Base-by-base conservation (phyloP, 208 protist species). In the Wallacemonas sp. region DNA sequence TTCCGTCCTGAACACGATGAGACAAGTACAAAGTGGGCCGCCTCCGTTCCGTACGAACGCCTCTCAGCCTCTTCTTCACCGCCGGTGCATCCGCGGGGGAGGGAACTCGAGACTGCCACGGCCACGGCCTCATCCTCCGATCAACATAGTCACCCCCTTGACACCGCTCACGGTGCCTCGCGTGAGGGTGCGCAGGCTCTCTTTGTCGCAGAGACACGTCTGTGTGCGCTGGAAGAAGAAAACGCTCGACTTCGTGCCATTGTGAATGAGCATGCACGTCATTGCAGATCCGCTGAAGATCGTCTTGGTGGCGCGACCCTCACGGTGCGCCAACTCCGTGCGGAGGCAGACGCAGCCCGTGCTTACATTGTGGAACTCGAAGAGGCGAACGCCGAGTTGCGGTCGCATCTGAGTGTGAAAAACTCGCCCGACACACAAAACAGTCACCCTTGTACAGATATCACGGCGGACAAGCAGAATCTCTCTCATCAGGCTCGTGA, bases 1-100 rank as follows among this genome's bases (percentile, higher is more conserved):
- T 2, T 72, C 66, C 21, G 38, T 38, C 12, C 54, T 41, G n/a
- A 49, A 55, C 14, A 80, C 77, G 0, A 15, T 28, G 11, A 15
- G n/a, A n/a, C n/a, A n/a, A n/a, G n/a, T n/a, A n/a, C n/a, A n/a
- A n/a, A n/a, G n/a, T n/a, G n/a, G n/a, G n/a, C n/a, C n/a, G n/a
- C n/a, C n/a, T n/a, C n/a, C n/a, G n/a, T n/a, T n/a, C n/a, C n/a
- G n/a, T n/a, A n/a, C n/a, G n/a, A n/a, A n/a, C n/a, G n/a, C n/a
- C n/a, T n/a, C n/a, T n/a, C n/a, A n/a, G n/a, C n/a, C n/a, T n/a
- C n/a, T n/a, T n/a, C n/a, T n/a, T n/a, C n/a, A n/a, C n/a, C n/a
- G n/a, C n/a, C n/a, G n/a, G n/a, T n/a, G n/a, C n/a, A n/a, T n/a
- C n/a, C n/a, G n/a, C n/a, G n/a, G n/a, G n/a, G n/a, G n/a, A n/a